A percentile compares a stretch with the other conserved stretches of the same genome.
phyloP scores from a whole-genome alignment of 139 green algal genomes.

The Micractinium conductrix region DNA sequence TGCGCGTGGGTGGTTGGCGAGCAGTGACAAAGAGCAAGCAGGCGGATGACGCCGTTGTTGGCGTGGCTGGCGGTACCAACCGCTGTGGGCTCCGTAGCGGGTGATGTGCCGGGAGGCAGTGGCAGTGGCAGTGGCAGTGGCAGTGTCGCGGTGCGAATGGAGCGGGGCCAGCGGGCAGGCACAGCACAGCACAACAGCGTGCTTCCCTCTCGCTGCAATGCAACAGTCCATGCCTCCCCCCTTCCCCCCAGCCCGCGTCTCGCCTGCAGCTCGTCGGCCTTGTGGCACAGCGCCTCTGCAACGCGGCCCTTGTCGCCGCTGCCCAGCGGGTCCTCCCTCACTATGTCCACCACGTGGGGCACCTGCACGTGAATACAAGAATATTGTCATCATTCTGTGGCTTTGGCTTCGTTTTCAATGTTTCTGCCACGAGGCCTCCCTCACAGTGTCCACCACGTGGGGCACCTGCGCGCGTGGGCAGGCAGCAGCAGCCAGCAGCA shows the following conservation, averaged over 20 bases:
- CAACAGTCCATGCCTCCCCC: neutral
- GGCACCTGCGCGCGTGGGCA: neutral
- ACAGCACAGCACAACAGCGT: too few relatives aligned
- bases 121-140: neutral
- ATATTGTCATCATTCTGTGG: too few relatives aligned
- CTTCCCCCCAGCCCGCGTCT: neutral
- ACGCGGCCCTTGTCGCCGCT: constrained; percentile 30
- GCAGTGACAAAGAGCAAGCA: neutral
- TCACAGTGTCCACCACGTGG: constrained; percentile 16
- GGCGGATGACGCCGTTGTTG: neutral
- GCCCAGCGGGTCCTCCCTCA: constrained; percentile 27
- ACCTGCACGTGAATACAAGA: too few relatives aligned
- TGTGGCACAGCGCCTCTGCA: constrained; percentile 26
- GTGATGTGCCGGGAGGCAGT: neutral
- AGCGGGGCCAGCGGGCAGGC: too few relatives aligned
- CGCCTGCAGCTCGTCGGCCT: constrained; percentile 29
- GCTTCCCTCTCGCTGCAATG: too few relatives aligned
- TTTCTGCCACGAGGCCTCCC: too few relatives aligned
- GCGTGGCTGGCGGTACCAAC: neutral
- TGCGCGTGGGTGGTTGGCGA: neutral
- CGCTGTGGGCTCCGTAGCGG: neutral
- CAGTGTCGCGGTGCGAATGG: neutral
- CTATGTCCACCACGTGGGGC: constrained; percentile 3
- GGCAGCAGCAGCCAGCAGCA: neutral
- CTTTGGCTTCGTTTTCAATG: too few relatives aligned